Evolutionary conservation across 805 yeast genomes (phyloP).

Genomic region (Grigorovia jiainica): DNA sequence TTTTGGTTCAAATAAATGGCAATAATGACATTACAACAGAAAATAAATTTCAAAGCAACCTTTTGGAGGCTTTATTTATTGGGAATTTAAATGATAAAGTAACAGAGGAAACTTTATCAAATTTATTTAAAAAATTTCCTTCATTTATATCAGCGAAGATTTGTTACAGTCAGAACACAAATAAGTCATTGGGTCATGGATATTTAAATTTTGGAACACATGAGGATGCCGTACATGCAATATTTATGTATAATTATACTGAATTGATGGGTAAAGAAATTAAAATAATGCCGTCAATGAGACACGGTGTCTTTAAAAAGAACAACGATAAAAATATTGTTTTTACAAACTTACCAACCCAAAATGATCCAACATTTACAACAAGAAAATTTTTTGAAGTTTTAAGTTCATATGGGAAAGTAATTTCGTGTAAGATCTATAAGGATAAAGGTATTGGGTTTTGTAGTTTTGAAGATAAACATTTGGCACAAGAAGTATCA

Average conservation of each 20-base stretch:
- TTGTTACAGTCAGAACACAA: slow-evolving; percentile 45
- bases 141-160: slow-evolving; percentile 51
- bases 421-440: slow-evolving; percentile 35
- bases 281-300: slow-evolving; percentile 47
- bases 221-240: slow-evolving; percentile 45
- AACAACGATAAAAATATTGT: slow-evolving; percentile 44
- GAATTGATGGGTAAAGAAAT: slow-evolving; percentile 35
- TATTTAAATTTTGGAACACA: slow-evolving; percentile 51
- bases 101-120: slow-evolving; percentile 39
- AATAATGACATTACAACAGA: not conserved
- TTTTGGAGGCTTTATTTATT: slow-evolving; percentile 39
- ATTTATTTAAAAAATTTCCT: slow-evolving; percentile 34
- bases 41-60: slow-evolving; percentile 8
- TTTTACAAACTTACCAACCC: slow-evolving; percentile 35
- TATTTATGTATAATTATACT: slow-evolving; percentile 47
- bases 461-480: slow-evolving; percentile 29
- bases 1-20: slow-evolving; percentile 2
- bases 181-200: slow-evolving; percentile 60
- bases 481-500: slow-evolving; percentile 30
- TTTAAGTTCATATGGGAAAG: slow-evolving; percentile 39
- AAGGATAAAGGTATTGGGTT: slow-evolving; percentile 33
- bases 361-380: slow-evolving; percentile 23
- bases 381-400: slow-evolving; percentile 40
- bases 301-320: slow-evolving; percentile 33
- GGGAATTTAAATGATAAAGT: slow-evolving; percentile 50